Base-by-base conservation (phyloP, 2,329 filamentous ascomycete genomes). In the Ophiognomonia clavigignenti-juglandacearum region DNA sequence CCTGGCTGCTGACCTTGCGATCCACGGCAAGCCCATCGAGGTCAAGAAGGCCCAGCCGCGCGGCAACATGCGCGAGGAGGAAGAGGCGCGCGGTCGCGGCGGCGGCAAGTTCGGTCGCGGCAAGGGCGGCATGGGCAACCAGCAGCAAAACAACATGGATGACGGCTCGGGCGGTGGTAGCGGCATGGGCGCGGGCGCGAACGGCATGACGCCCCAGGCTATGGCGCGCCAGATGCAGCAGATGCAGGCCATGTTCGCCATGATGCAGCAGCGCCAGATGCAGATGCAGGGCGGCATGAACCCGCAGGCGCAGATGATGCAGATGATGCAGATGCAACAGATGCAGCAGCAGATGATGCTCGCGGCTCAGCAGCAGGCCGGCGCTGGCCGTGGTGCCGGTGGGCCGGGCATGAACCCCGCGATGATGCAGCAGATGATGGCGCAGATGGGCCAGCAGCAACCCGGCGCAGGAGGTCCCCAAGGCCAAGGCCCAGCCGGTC, bases 211-310 rank as follows among this genome's bases (percentile, higher is more conserved):
- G 18, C 92, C 92, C 1, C 90, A 96, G 61, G 85, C 95, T 74
- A 96, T 97, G 90, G 93, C 93, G 3, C 91, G 96, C 65, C 96
- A 97, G 70, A 95, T 93, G 82, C 89, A 96, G 65, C 83, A 91
- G 39, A 97, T 98, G 92, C 93, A 98, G 67, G 88, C 96, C 64
- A 96, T 95, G 68, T 95, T 96, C 66, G 77, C 85, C 48, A 84
- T 96, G 88, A 84, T 96, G 88, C 47, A 44, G 49, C 90, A 95
- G 67, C 88, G 92, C 60, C 86, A 93, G 63, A 88, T 95, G 79
- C 85, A 84, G 40, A 92, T 92, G 83, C 90, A 81, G 75, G 73
- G 38, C n/a, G 46, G 70, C 32, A 67, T 66, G 57, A 52, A 52
- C 42, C 49, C 49, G 4, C 49, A 52, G 70, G 77, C 59, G 61